phyloP scores from a whole-genome alignment of 306 rosid species.

The Trifolium dubium region DNA sequence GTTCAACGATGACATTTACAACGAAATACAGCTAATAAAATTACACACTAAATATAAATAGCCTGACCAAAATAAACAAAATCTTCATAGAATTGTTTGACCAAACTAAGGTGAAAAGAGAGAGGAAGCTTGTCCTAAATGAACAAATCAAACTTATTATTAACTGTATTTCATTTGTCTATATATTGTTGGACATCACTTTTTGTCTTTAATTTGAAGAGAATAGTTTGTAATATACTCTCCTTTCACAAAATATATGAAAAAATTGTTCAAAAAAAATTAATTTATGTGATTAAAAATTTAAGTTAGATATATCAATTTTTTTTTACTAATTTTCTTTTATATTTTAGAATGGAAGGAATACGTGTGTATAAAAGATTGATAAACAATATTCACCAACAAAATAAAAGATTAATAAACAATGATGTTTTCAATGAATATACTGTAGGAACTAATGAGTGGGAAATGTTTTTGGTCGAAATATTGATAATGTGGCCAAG shows the following conservation, averaged over 20 bases:
- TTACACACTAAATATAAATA: neutral
- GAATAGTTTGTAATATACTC: no score
- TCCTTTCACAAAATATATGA: no score
- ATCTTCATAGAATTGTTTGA: neutral
- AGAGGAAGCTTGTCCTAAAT: neutral
- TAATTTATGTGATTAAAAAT: no score
- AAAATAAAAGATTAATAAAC: neutral
- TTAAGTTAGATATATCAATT: no score
- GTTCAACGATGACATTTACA: neutral
- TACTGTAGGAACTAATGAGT: neutral
- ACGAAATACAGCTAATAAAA: neutral
- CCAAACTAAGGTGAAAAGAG: slow-evolving; percentile 5
- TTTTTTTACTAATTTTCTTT: no score
- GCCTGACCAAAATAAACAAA: neutral
- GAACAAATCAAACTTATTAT: neutral
- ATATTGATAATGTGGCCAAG: neutral
- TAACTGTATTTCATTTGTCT: neutral
- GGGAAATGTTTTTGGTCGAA: neutral
- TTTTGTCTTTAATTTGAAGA: neutral
- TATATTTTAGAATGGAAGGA: no score
- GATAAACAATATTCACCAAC: neutral
- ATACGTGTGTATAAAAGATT: neutral
- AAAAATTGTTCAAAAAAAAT: no score
- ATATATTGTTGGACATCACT: slow-evolving; percentile 1
- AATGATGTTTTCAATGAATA: neutral